Conservation (phyloP, 352 stramenopile species). For the Pythium pyrilobum region DNA sequence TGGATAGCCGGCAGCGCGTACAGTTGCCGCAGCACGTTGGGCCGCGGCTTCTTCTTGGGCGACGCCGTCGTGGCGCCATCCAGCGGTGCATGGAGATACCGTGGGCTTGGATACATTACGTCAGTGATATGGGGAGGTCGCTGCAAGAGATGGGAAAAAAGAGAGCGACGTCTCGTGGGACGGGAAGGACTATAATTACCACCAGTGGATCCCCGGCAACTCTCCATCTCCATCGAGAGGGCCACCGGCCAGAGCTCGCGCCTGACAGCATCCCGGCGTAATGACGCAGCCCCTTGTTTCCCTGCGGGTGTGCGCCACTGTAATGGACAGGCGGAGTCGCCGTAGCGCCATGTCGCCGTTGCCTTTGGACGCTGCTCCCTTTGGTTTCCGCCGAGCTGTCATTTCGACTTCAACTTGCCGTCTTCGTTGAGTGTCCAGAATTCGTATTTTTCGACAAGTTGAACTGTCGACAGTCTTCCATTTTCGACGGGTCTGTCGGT, state of each 20-base stretch:
- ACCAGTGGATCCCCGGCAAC: too few relatives aligned
- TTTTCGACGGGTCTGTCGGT: conserved; percentile 4
- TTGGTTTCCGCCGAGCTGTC: too few relatives aligned
- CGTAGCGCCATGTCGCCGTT: too few relatives aligned
- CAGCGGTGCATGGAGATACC: conserved; percentile 6
- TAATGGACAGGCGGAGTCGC: too few relatives aligned
- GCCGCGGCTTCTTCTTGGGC: conserved; percentile 34
- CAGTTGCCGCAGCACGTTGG: conserved; percentile 30
- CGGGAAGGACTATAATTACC: neutral
- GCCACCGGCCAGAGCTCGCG: too few relatives aligned
- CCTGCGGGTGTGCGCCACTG: too few relatives aligned
- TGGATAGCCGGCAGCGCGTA: conserved; percentile 57
- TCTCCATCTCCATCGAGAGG: too few relatives aligned
- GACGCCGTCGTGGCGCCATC: conserved; percentile 18
- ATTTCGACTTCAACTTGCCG: neutral
- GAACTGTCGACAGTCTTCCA: conserved; percentile 2
- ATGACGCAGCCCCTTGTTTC: too few relatives aligned
- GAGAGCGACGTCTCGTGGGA: neutral
- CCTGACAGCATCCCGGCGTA: too few relatives aligned
- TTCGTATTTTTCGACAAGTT: conserved; percentile 3
- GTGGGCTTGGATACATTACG: conserved; percentile 15
- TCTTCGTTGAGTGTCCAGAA: neutral
- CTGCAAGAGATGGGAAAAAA: neutral
- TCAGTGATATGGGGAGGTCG: neutral
- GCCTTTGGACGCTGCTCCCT: too few relatives aligned